Conservation (phyloP, 2,329 filamentous ascomycete species). For the Phialophora chinensis region DNA sequence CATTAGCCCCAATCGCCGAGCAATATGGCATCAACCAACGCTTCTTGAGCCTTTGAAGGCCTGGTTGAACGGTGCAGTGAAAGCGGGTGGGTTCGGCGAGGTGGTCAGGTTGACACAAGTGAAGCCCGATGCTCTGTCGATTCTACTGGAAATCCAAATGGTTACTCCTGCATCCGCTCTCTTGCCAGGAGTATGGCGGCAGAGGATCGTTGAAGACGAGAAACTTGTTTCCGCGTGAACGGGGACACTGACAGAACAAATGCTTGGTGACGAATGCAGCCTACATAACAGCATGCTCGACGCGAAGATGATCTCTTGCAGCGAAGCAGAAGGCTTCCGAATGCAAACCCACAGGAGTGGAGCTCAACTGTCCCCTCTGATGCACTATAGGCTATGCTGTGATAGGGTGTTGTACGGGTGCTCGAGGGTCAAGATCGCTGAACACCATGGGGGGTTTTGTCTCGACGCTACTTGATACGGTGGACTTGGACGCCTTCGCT, state of each 20-base stretch:
- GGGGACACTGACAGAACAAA: constrained; percentile 14
- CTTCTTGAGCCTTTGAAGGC: constrained; percentile 20
- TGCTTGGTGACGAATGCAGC: constrained; percentile 16
- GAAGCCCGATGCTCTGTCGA: constrained; percentile 10
- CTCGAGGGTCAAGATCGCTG: constrained; percentile 16
- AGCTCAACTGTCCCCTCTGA: constrained; percentile 11
- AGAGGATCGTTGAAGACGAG: not conserved
- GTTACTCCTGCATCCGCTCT: constrained; percentile 2
- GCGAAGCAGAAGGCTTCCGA: constrained; percentile 15
- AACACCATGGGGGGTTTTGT: constrained; percentile 15
- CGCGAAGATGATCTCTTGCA: constrained; percentile 20
- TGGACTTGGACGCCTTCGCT: constrained; percentile 14
- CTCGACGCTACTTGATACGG: constrained; percentile 22
- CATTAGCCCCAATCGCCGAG: constrained; percentile 26
- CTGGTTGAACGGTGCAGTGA: constrained; percentile 12
- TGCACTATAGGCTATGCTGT: constrained; percentile 11
- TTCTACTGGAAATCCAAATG: constrained; percentile 12
- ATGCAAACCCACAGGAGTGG: constrained; percentile 15
- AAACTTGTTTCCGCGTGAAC: constrained; percentile 13
- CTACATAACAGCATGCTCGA: constrained; percentile 8
- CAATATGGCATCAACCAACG: constrained; percentile 22
- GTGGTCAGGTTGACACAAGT: constrained; percentile 16
- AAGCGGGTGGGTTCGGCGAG: constrained; percentile 9
- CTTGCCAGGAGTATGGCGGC: constrained; percentile 6
- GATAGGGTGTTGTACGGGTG: constrained; percentile 22